These are phyloP conservation scores for Cephaloascus fragrans DNA, from an alignment of 805 yeast genomes.

Conservation along the genomic window DNA sequence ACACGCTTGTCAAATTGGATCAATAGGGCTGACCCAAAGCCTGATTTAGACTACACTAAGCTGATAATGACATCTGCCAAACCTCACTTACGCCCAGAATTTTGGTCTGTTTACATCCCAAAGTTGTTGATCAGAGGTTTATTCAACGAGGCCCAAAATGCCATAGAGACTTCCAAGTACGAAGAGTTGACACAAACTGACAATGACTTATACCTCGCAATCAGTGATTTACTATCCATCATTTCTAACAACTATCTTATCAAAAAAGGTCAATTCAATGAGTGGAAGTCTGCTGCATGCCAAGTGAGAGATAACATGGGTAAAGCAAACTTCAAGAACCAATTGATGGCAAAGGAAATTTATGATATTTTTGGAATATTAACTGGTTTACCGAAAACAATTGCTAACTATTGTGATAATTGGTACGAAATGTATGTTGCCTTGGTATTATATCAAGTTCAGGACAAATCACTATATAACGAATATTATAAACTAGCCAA, in stretches of 20 bases:
- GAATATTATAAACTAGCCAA: constrained; percentile 23
- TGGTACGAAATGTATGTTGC: constrained; percentile 66
- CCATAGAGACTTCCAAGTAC: constrained; percentile 33
- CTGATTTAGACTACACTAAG: constrained; percentile 41
- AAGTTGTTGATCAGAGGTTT: constrained; percentile 54
- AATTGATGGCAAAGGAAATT: constrained; percentile 22
- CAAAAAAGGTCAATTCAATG: constrained; percentile 29
- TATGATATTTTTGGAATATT: constrained; percentile 31
- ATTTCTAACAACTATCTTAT: constrained; percentile 29
- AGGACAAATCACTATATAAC: constrained; percentile 16
- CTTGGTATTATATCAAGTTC: constrained; percentile 46
- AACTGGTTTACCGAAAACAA: constrained; percentile 40
- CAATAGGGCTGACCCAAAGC: constrained; percentile 60
- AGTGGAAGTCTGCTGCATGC: constrained; percentile 43
- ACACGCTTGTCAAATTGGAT: constrained; percentile 49
- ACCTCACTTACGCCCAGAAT: constrained; percentile 40
- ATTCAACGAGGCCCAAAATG: constrained; percentile 42
- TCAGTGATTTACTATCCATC: constrained; percentile 29
- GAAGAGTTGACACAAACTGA: constrained; percentile 21
- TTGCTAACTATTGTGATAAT: constrained; percentile 37
- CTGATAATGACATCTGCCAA: constrained; percentile 29
- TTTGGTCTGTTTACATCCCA: constrained; percentile 54
- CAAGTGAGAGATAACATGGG: constrained; percentile 34
- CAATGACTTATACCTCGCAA: constrained; percentile 22
- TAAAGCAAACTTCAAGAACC: constrained; percentile 11